Evolutionary conservation across 495 filamentous ascomycete species (phyloP).

Genomic region (Penicillium argentinense): DNA sequence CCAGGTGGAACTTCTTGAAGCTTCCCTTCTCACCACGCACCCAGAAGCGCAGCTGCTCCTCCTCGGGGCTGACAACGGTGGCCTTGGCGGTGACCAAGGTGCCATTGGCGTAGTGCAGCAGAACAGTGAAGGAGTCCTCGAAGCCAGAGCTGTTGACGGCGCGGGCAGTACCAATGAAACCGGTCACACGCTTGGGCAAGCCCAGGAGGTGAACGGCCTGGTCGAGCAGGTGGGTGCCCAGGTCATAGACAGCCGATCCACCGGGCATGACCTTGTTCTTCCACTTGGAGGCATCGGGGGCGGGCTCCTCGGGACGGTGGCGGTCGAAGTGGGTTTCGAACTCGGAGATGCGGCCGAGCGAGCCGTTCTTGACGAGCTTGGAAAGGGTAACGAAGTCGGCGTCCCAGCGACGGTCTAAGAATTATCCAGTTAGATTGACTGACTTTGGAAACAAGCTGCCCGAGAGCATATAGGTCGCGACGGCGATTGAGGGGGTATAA

Average conservation of each 20-base stretch:
- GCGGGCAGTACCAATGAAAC: slow-evolving; percentile 66
- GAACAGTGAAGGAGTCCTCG: slow-evolving; percentile 68
- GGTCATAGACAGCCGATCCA: slow-evolving; percentile 74
- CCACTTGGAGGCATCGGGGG: slow-evolving; percentile 57
- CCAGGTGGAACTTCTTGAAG: slow-evolving; percentile 77
- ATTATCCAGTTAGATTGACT: slow-evolving; percentile 10
- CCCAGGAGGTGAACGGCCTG: slow-evolving; percentile 81
- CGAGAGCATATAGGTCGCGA: too few species aligned
- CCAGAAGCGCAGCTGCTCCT: slow-evolving; percentile 74
- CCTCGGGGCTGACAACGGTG: slow-evolving; percentile 67
- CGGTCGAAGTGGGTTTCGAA: slow-evolving; percentile 87
- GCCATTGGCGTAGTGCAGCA: slow-evolving; percentile 64
- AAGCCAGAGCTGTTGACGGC: slow-evolving; percentile 52
- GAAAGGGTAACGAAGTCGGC: slow-evolving; percentile 79
- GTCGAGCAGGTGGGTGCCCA: slow-evolving; percentile 83
- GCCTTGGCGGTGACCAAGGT: slow-evolving; percentile 67
- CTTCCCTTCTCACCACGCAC: slow-evolving; percentile 77
- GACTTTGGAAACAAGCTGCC: too few species aligned
- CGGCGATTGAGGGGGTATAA: too few species aligned
- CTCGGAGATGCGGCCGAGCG: slow-evolving; percentile 68
- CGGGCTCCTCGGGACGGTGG: slow-evolving; percentile 57
- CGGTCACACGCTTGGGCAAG: slow-evolving; percentile 66
- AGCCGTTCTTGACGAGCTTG: slow-evolving; percentile 54
- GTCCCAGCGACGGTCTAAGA: slow-evolving; percentile 73
- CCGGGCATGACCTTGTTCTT: slow-evolving; percentile 68